A percentile compares a stretch with the other conserved stretches of the same genome.
Conservation (phyloP, 108 stramenopile genomes). For the Cyclotella baltica region DNA sequence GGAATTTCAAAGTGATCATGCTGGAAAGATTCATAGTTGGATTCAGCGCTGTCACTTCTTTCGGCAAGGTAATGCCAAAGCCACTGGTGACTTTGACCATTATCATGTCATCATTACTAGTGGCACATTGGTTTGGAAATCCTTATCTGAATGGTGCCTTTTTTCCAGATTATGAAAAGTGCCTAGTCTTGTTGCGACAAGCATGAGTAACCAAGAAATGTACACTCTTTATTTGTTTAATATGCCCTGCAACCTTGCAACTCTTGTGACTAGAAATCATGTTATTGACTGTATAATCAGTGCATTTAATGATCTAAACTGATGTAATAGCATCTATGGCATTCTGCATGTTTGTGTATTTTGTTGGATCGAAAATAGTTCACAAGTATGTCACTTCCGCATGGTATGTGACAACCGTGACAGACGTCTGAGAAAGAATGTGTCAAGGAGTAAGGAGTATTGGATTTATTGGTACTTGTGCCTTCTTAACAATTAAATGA, state of each 20-base stretch:
- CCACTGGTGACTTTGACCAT: slow-evolving; percentile 51
- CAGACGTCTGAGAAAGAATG: too few relatives aligned
- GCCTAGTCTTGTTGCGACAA: slow-evolving; percentile 23
- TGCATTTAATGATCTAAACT: too few relatives aligned
- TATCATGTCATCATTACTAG: slow-evolving; percentile 55
- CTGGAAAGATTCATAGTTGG: slow-evolving; percentile 48
- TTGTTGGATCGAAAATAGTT: too few relatives aligned
- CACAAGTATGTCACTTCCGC: too few relatives aligned
- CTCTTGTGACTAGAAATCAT: too few relatives aligned
- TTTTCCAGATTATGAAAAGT: slow-evolving; percentile 40
- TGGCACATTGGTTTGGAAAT: slow-evolving; percentile 68
- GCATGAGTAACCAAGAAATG: too few relatives aligned
- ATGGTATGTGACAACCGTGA: too few relatives aligned
- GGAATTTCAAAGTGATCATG: slow-evolving; percentile 67
- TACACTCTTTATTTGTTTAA: too few relatives aligned
- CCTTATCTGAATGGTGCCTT: slow-evolving; percentile 43
- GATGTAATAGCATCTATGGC: too few relatives aligned
- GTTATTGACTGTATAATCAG: too few relatives aligned
- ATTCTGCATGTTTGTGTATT: too few relatives aligned
- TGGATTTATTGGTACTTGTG: background rate
- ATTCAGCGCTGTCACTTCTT: slow-evolving; percentile 15
- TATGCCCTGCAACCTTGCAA: too few relatives aligned
- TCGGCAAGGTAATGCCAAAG: slow-evolving; percentile 44
- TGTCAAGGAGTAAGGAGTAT: background rate
- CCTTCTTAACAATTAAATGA: background rate